Evolutionary conservation across 768 basidiomycete species (phyloP).

Genomic region (Lactarius evosmus): DNA sequence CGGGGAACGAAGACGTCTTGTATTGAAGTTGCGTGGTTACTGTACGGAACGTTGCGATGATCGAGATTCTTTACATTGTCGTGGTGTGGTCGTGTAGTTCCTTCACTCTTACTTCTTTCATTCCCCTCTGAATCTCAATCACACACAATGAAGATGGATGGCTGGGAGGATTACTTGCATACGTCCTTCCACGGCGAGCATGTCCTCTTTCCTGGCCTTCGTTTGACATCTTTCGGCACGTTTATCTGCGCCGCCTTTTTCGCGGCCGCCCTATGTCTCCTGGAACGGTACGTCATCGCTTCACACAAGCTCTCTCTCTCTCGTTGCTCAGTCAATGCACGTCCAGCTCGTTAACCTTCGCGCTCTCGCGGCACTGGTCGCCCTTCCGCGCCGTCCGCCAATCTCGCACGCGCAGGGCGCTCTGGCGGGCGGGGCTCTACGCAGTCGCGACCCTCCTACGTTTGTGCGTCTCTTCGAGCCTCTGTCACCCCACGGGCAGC

Average conservation of each 20-base stretch:
- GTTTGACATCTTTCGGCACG: constrained; percentile 46
- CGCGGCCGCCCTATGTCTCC: constrained; percentile 46
- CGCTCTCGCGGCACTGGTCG: constrained; percentile 47
- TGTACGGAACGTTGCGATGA: neutral
- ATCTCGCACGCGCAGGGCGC: constrained; percentile 44
- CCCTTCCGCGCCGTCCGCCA: constrained; percentile 40
- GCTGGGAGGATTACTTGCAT: constrained; percentile 49
- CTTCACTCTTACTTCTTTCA: neutral
- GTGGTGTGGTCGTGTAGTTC: no score
- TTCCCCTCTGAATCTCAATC: neutral
- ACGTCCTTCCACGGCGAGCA: constrained; percentile 44
- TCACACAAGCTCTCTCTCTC: neutral
- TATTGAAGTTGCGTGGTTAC: neutral
- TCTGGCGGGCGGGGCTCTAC: constrained; percentile 56
- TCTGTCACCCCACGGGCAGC: neutral
- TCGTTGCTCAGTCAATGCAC: neutral
- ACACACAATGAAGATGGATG: constrained; percentile 38
- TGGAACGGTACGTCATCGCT: constrained; percentile 49
- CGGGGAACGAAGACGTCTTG: neutral
- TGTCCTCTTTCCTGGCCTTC: constrained; percentile 41
- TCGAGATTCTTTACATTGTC: no score
- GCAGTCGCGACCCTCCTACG: constrained; percentile 55
- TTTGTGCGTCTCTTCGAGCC: constrained; percentile 45
- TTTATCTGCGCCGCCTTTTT: constrained; percentile 49
- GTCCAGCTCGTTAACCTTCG: constrained; percentile 48